A percentile compares a stretch with the other conserved stretches of the same genome.
Evolutionary conservation across 2,329 filamentous ascomycete species (phyloP).

Genomic region (Penicillium sp.): DNA sequence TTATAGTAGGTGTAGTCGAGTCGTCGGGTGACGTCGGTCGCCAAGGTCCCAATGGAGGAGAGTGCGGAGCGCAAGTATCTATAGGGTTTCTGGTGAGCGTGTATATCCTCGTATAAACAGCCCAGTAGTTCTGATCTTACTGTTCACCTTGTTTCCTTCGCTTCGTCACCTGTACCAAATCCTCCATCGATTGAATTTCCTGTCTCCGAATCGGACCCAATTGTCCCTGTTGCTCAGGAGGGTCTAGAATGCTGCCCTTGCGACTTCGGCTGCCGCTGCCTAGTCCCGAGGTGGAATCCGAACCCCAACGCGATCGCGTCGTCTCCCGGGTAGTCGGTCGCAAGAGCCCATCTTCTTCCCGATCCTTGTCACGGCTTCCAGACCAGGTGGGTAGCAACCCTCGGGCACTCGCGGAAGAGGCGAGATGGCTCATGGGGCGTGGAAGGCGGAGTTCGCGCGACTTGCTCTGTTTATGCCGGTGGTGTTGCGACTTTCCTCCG

Average conservation of each 20-base stretch:
- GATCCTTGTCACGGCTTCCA: conserved; percentile 30
- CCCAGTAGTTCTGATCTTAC: conserved; percentile 34
- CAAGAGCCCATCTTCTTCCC: conserved; percentile 32
- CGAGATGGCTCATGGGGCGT: conserved; percentile 34
- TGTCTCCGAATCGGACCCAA: conserved; percentile 28
- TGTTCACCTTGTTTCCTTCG: conserved; percentile 76
- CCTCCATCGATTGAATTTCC: conserved; percentile 34
- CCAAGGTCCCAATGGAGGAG: conserved; percentile 36
- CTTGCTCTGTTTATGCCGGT: conserved; percentile 32
- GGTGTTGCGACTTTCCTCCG: conserved; percentile 15
- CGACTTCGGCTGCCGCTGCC: conserved; percentile 29
- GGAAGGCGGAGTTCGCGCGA: conserved; percentile 33
- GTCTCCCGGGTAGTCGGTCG: conserved; percentile 33
- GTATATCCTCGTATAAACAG: conserved; percentile 35
- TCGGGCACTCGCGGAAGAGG: conserved; percentile 31
- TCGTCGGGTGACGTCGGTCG: conserved; percentile 46
- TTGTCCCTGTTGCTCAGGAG: conserved; percentile 26
- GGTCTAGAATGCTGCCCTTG: conserved; percentile 31
- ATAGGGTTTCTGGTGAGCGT: neutral
- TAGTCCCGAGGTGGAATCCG: conserved; percentile 30
- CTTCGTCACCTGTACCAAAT: conserved; percentile 47
- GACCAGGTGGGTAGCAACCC: conserved; percentile 35
- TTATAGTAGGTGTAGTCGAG: conserved; percentile 52
- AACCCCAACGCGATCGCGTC: conserved; percentile 34
- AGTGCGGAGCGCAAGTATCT: conserved; percentile 38